Conservation (phyloP, 1,284 basidiomycete species). For the Ganoderma resinaceum region DNA sequence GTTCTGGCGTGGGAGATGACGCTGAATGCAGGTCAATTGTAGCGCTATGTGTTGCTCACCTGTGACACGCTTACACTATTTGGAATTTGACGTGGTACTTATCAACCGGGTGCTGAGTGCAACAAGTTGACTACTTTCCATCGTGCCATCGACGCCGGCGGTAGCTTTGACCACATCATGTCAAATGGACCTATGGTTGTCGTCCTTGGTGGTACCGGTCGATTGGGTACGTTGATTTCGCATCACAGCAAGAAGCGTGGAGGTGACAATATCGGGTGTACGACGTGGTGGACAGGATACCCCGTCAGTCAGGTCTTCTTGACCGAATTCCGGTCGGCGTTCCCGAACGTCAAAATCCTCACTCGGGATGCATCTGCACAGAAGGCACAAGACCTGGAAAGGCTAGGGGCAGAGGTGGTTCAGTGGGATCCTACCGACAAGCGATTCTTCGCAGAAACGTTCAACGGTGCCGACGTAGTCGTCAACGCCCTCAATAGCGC, state of each 20-base stretch:
- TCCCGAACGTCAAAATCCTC: conserved; percentile 17
- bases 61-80: neutral
- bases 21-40: neutral
- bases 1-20: neutral
- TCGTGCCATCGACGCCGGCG: neutral
- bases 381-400: conserved; percentile 29
- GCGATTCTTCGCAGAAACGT: neutral
- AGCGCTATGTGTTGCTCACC: neutral
- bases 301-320: conserved; percentile 13
- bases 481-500: conserved; percentile 10
- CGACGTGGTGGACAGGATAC: neutral
- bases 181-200: neutral
- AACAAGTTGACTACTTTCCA: neutral
- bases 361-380: conserved; percentile 30
- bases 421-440: neutral
- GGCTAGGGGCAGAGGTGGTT: conserved; percentile 25
- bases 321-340: conserved; percentile 11
- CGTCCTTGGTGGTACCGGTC: neutral
- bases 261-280: neutral
- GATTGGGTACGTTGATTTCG: neutral
- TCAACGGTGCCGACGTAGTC: neutral
- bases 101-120: neutral
- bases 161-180: neutral
- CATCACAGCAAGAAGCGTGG: neutral
- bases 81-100: neutral